Evolutionary conservation across 2,329 filamentous ascomycete species (phyloP).

Genomic region (Fulvia fulva): DNA sequence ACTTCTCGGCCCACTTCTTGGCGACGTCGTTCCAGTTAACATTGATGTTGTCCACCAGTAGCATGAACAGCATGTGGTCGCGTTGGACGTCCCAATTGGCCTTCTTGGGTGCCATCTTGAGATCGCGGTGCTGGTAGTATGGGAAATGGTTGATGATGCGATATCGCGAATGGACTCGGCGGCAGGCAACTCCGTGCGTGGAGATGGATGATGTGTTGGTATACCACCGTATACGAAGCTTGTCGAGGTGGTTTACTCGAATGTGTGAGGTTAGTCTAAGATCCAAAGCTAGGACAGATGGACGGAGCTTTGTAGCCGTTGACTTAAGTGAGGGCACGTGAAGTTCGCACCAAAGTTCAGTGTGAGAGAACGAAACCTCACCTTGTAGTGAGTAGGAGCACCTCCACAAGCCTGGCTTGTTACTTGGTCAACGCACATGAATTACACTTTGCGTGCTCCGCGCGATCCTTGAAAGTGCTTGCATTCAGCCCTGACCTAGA

Average conservation of each 20-base stretch:
- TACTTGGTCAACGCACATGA: neutral
- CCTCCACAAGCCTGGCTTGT: neutral
- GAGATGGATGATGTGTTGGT: too few relatives aligned
- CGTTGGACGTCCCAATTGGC: conserved; percentile 21
- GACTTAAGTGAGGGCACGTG: neutral
- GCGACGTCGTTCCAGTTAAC: conserved; percentile 15
- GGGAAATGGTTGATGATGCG: neutral
- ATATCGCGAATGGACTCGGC: too few relatives aligned
- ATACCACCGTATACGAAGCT: too few relatives aligned
- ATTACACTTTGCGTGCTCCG: neutral
- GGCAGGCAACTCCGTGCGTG: too few relatives aligned
- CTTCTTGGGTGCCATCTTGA: conserved; percentile 15
- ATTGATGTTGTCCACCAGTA: conserved; percentile 19
- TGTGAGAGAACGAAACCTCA: neutral
- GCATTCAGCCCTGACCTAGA: neutral
- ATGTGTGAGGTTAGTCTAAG: neutral
- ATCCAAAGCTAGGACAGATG: neutral
- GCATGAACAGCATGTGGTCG: conserved; percentile 26
- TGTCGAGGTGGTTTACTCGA: too few relatives aligned
- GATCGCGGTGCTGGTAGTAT: neutral
- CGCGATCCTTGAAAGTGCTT: neutral
- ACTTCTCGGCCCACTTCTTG: conserved; percentile 15
- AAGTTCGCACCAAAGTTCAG: neutral
- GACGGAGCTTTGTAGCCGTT: neutral
- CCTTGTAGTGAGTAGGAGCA: neutral